Conservation (phyloP, 768 basidiomycete genomes). For the Trametes elegans region DNA sequence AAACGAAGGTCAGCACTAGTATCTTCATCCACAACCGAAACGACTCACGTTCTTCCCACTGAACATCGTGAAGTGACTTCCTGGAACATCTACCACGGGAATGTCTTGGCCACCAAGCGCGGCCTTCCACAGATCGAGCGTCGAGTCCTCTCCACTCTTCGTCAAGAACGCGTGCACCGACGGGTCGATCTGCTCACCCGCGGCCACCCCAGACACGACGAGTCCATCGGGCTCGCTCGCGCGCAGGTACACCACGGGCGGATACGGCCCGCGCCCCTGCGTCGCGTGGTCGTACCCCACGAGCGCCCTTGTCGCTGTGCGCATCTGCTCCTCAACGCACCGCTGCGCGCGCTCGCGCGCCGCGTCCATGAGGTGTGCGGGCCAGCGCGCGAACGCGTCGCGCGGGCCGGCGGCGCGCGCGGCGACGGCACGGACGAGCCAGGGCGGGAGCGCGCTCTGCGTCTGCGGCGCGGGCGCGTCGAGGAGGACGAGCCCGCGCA, state of each 20-base stretch:
- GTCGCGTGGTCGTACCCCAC: constrained; percentile 35
- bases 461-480: constrained; percentile 61
- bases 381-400: not conserved
- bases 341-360: not conserved
- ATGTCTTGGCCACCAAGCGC: constrained; percentile 36
- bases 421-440: constrained; percentile 45
- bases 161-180: constrained; percentile 51
- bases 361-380: not conserved
- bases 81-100: constrained; percentile 54
- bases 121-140: constrained; percentile 47
- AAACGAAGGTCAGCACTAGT: not conserved
- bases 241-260: constrained; percentile 50
- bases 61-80: constrained; percentile 66
- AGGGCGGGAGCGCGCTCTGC: constrained; percentile 50
- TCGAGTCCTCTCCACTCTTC: constrained; percentile 38
- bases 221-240: constrained; percentile 36
- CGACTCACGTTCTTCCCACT: constrained; percentile 45
- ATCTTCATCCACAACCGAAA: too few species aligned
- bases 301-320: constrained; percentile 39
- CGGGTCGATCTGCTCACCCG: constrained; percentile 15
- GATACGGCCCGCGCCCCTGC: constrained; percentile 23
- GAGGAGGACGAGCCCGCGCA: constrained; percentile 62
- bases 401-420: not conserved
- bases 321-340: constrained; percentile 16
- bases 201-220: constrained; percentile 4